Base-by-base conservation (phyloP, 2,329 filamentous ascomycete species). In the Neonectria magnoliae region DNA sequence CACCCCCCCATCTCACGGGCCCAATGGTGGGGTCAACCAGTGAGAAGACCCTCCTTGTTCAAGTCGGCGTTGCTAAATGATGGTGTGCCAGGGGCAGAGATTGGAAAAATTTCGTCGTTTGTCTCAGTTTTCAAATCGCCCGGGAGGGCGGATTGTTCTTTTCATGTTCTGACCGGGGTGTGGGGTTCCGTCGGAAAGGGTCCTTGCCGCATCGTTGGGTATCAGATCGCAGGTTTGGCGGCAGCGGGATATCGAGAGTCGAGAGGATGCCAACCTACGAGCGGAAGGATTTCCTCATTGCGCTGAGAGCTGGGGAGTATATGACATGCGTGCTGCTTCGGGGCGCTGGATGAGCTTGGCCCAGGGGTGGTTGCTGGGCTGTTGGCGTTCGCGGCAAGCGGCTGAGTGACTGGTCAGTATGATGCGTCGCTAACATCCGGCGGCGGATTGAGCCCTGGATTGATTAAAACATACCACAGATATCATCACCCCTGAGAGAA, bases 401-500 rank as follows among this genome's bases (percentile, higher is more conserved):
- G 78, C 79, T 81, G 66, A 22, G 56, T 25, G 58, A 33, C 5
- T 54, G 52, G 66, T 76, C 67, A 75, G 73, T 68, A 68, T 60
- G 29, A 57, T 53, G 60, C 25, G 53, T 63, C 50, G 33, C 57
- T 60, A 63, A 67, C 36, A 45, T 56, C 42, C 50, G 57, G 55
- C 45, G 56, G 62, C 62, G 52, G 54, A 66, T 62, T 64, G 45
- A 44, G 58, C 60, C 65, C 69, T 62, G 58, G 47, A 60, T 52
- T 14, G 10, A 25, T 57, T 14, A 42, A 60, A 57, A 78, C 80
- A 71, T 79, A 82, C 80, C 79, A 69, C 81, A 82, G 61, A 82
- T 80, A 66, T 82, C 81, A 67, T 82, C 80, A 66, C 80, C 80
- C 76, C 80, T 82, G 62, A 62, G 62, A 62, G 41, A 62, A 52